phyloP scores from a whole-genome alignment of 1,284 basidiomycete genomes.

The Ustilago nuda region DNA sequence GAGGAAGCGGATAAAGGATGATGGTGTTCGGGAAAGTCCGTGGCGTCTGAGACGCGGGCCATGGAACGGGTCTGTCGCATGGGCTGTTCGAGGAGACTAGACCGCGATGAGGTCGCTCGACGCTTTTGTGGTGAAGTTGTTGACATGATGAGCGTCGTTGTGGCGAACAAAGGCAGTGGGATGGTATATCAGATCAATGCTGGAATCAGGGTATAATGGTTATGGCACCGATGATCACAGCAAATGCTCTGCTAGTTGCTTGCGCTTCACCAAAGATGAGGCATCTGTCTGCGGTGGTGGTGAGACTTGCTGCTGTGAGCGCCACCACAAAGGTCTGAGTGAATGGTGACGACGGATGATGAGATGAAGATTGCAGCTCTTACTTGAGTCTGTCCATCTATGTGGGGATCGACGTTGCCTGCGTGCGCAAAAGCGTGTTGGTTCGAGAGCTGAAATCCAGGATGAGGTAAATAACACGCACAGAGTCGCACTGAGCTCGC shows the following conservation, averaged over 20 bases:
- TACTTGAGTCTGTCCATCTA: not conserved
- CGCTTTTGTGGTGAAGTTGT: conserved; percentile 44
- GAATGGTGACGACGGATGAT: not conserved
- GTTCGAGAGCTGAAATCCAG: not conserved
- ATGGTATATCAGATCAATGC: not conserved
- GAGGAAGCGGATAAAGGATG: conserved; percentile 13
- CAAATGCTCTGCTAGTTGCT: not conserved
- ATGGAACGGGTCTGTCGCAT: conserved; percentile 53
- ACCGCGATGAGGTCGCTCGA: conserved; percentile 19
- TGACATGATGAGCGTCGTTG: conserved; percentile 24
- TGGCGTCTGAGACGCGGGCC: conserved; percentile 37
- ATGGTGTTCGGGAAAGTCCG: conserved; percentile 12
- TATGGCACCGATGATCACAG: not conserved
- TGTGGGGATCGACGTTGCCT: conserved; percentile 20
- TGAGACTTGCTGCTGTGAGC: not conserved
- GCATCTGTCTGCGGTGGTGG: conserved; percentile 1
- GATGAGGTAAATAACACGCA: not conserved
- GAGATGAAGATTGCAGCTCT: conserved; percentile 16
- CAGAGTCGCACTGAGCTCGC: not conserved
- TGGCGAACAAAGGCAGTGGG: not conserved
- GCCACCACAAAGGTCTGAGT: not conserved
- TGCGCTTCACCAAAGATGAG: not conserved
- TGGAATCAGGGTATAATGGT: not conserved
- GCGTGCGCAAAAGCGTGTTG: conserved; percentile 2
- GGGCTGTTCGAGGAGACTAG: conserved; percentile 30